Conservation (phyloP, 192 early-diverging fungal species). For the Haplosporangium gracile region DNA sequence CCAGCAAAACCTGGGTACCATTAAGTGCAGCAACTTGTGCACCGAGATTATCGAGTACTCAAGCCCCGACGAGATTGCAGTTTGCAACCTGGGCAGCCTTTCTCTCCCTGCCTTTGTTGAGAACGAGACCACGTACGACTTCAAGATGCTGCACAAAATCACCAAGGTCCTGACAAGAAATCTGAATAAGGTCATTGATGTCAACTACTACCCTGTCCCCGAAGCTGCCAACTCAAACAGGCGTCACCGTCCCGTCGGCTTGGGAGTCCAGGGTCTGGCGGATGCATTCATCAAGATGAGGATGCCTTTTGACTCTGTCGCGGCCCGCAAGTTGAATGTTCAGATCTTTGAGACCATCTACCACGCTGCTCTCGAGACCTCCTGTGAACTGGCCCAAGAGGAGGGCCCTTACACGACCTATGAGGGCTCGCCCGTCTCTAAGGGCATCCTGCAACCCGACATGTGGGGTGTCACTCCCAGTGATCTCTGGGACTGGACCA, state of each 20-base stretch:
- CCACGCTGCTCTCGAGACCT: constrained; percentile 92
- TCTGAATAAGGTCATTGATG: constrained; percentile 97
- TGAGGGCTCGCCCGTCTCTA: constrained; percentile 85
- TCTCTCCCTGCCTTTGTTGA: constrained; percentile 90
- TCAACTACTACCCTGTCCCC: constrained; percentile 95
- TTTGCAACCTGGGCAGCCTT: constrained; percentile 96
- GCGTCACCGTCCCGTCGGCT: constrained; percentile 94
- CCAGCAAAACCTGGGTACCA: constrained; percentile 98
- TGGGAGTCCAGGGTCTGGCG: constrained; percentile 98
- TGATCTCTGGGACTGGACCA: constrained; percentile 93
- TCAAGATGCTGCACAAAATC: constrained; percentile 85
- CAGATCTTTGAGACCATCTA: constrained; percentile 98
- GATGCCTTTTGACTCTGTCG: constrained; percentile 90
- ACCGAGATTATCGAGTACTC: constrained; percentile 99
- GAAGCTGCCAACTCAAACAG: constrained; percentile 91
- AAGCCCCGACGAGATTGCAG: constrained; percentile 94
- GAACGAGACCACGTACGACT: constrained; percentile 77
- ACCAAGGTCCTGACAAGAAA: constrained; percentile 92
- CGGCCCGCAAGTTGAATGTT: constrained; percentile 86
- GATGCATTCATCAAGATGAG: constrained; percentile 97
- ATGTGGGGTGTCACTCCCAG: constrained; percentile 89
- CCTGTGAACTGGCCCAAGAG: constrained; percentile 87
- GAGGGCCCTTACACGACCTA: constrained; percentile 91
- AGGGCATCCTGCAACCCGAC: constrained; percentile 94
- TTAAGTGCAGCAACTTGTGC: constrained; percentile 98